Conservation (phyloP, 805 yeast genomes). For the Teunomyces stri region DNA sequence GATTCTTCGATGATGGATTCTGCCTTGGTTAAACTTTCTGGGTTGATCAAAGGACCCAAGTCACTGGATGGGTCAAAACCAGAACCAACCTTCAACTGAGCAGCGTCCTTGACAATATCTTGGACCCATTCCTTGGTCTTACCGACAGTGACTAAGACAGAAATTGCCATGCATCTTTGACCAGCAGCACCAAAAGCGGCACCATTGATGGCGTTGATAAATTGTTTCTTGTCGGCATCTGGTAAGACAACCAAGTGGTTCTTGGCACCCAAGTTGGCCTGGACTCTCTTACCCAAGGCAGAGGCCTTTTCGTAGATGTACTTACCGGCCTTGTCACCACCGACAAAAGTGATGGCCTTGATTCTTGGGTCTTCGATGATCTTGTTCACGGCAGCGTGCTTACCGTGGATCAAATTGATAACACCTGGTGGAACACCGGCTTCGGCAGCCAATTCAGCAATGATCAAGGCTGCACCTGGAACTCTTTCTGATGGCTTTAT, state of each 20-base stretch:
- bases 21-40: constrained; percentile 53
- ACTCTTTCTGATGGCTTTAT: constrained; percentile 67
- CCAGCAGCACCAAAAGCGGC: constrained; percentile 87
- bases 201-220: constrained; percentile 64
- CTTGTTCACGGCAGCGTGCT: constrained; percentile 68
- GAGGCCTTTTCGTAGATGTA: constrained; percentile 67
- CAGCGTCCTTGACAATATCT: constrained; percentile 59
- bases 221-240: constrained; percentile 64
- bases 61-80: constrained; percentile 65
- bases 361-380: constrained; percentile 69
- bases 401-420: constrained; percentile 70
- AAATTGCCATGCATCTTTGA: constrained; percentile 79
- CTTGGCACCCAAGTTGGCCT: constrained; percentile 77
- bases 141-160: constrained; percentile 72
- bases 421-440: constrained; percentile 80
- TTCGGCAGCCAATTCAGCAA: constrained; percentile 67
- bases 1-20: constrained; percentile 54
- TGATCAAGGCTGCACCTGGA: constrained; percentile 76
- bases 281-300: constrained; percentile 69
- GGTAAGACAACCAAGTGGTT: constrained; percentile 73
- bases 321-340: constrained; percentile 76
- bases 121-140: constrained; percentile 59
- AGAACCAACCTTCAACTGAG: constrained; percentile 55
- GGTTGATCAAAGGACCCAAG: constrained; percentile 72
- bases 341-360: constrained; percentile 76